A percentile compares a stretch with the other conserved stretches of the same genome.
phyloP scores from a whole-genome alignment of 192 early-diverging fungal genomes.

The Backusella macrospora region DNA sequence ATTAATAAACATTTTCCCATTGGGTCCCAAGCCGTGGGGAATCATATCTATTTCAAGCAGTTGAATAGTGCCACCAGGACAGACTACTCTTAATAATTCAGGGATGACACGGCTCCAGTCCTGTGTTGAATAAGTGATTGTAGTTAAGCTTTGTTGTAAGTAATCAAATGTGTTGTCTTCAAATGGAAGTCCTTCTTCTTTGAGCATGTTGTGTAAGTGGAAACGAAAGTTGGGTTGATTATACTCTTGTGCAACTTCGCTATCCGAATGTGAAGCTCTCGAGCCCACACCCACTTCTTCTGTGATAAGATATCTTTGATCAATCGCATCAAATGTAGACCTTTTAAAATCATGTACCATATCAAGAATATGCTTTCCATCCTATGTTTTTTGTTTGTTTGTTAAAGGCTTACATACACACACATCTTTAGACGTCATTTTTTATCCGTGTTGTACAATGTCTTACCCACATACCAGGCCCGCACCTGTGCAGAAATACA shows the following conservation, averaged over 20 bases:
- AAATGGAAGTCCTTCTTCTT: constrained; percentile 10
- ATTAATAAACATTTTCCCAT: not conserved
- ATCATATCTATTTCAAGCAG: constrained; percentile 22
- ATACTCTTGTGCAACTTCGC: not conserved
- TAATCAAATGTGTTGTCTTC: constrained; percentile 28
- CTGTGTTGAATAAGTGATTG: not conserved
- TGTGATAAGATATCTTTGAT: constrained; percentile 13
- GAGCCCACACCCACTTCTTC: not conserved
- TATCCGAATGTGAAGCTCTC: not conserved
- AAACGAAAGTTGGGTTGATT: constrained; percentile 1
- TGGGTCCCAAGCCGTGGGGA: constrained; percentile 17
- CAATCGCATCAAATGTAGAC: constrained; percentile 18
- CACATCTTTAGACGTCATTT: not conserved
- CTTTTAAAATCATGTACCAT: constrained; percentile 27
- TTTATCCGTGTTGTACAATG: not conserved
- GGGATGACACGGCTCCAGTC: constrained; percentile 13
- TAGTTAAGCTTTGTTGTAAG: constrained; percentile 15
- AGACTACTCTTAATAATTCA: constrained; percentile 18
- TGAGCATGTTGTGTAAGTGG: constrained; percentile 15
- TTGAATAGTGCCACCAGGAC: constrained; percentile 29
- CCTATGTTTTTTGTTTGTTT: not conserved
- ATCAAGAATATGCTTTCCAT: constrained; percentile 26
- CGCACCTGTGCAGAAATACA: constrained; percentile 19
- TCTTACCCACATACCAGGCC: constrained; percentile 33
- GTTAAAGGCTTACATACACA: not conserved